Evolutionary conservation across 164 flowering plant genomes (phyloP), one percentile per base, ranked within the genome.

Genomic region (Liriodendron chinense): DNA sequence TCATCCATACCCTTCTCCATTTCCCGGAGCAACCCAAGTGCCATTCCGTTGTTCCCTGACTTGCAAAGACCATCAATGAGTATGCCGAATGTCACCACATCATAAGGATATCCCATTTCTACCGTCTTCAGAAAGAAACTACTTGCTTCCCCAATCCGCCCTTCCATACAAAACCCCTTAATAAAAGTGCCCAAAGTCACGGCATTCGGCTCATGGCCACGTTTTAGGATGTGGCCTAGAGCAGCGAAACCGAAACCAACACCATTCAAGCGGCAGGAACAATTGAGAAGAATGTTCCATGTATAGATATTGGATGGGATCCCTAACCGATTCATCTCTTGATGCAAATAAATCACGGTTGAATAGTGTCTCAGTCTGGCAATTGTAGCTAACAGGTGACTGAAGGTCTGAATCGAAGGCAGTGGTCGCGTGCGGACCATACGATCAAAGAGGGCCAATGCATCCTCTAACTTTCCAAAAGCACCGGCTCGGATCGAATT

Each of bases 51-150:
- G 43, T 14, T 49, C 14, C 80, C 75, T 7, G 4, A 64, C 20
- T 69, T 76, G 71, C 85, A 83, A 56, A 80, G 78, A 1, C 74
- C 72, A n/a, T 76, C 69, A 7, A 83, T 70, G 0, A 83, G 14
- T 0, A 72, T 68, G 7, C 65, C 75, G 69, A 74, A 78, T 0
- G 80, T 77, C 10, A 74, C 43, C 1, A 23, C 82, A 75, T 65
- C 53, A 20, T 25, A 70, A 16, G 26, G 67, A 25, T 25, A 78
- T 28, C 73, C 74, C 16, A 28, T 63, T 23, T 70, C 65, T 23
- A 21, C 61, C n/a, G 71, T 43, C 24, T 50, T 26, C 0, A 2
- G 5, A 25, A 74, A 50, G 48, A 74, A 48, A 47, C 10, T n/a
- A 50, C 66, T 20, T 3, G 26, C 22, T 63, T 22, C 66, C 9